Evolutionary conservation across 345 rosid genomes (phyloP).

Genomic region (Gossypium ekmanianum): DNA sequence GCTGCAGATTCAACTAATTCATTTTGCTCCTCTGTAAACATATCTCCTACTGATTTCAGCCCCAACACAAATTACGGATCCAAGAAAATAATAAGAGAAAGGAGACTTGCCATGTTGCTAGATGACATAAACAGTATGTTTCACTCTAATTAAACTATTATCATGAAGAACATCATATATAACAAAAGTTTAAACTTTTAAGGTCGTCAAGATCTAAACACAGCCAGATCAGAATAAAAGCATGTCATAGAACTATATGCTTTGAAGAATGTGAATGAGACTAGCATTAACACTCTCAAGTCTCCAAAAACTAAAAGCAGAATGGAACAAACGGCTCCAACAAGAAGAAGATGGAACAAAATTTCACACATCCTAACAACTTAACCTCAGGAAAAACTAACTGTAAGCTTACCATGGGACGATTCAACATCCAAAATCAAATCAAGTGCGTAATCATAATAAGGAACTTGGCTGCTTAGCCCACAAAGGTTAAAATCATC

Average conservation of each 20-base stretch:
- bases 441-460: conserved; percentile 96
- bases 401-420: conserved; percentile 63
- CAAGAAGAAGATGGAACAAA: neutral
- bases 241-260: neutral
- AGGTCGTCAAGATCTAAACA: neutral
- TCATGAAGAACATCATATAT: neutral
- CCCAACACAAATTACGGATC: conserved; percentile 27
- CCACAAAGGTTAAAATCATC: conserved; percentile 98
- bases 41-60: conserved; percentile 62
- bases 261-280: neutral
- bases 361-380: conserved; percentile 14
- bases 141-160: neutral
- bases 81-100: conserved; percentile 7
- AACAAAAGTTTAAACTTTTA: neutral
- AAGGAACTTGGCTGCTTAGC: conserved; percentile 92
- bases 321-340: neutral
- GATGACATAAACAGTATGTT: neutral
- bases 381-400: conserved; percentile 62
- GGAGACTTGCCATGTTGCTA: neutral
- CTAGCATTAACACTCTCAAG: neutral
- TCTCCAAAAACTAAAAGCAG: neutral
- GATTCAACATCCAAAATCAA: conserved; percentile 94
- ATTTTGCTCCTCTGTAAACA: conserved; percentile 95
- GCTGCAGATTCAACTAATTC: conserved; percentile 93
- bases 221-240: neutral